Evolutionary conservation across 441 rosid genomes (phyloP).

Genomic region (Syzygium syzygioides): DNA sequence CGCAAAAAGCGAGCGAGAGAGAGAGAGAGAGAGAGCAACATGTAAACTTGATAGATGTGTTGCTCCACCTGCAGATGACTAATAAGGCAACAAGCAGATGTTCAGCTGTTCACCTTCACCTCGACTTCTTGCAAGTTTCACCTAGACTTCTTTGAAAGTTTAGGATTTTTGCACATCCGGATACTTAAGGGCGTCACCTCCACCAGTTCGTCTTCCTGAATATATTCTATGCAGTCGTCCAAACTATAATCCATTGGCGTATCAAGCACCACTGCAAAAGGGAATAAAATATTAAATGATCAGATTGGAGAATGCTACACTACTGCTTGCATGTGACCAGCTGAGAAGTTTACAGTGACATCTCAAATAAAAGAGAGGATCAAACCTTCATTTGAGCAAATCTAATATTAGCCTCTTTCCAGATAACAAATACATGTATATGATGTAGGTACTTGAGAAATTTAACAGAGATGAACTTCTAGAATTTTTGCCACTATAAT

Average conservation of each 20-base stretch:
- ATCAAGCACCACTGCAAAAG: slow-evolving; percentile 76
- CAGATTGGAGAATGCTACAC: not conserved
- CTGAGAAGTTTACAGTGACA: not conserved
- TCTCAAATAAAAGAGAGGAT: not conserved
- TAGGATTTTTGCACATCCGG: slow-evolving; percentile 88
- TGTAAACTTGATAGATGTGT: not conserved
- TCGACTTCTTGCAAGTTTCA: slow-evolving; percentile 38
- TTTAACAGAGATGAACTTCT: not conserved
- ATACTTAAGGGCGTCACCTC: slow-evolving; percentile 80
- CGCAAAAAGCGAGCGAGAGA: not conserved
- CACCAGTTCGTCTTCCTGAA: slow-evolving; percentile 94
- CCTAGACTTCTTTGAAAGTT: slow-evolving; percentile 52
- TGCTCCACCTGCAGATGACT: slow-evolving; percentile 5
- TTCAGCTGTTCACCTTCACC: slow-evolving; percentile 19
- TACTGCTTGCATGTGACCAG: not conserved
- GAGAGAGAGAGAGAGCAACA: not conserved
- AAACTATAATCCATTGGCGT: slow-evolving; percentile 78
- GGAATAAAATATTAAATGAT: not conserved
- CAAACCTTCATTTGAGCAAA: not conserved
- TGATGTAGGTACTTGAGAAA: not conserved
- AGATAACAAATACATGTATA: not conserved
- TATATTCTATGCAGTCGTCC: slow-evolving; percentile 95
- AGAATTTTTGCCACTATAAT: not conserved
- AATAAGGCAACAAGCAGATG: not conserved
- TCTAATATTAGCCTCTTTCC: not conserved